Evolutionary conservation across 345 rosid species (phyloP).

Genomic region (Rubroshorea leprosula): DNA sequence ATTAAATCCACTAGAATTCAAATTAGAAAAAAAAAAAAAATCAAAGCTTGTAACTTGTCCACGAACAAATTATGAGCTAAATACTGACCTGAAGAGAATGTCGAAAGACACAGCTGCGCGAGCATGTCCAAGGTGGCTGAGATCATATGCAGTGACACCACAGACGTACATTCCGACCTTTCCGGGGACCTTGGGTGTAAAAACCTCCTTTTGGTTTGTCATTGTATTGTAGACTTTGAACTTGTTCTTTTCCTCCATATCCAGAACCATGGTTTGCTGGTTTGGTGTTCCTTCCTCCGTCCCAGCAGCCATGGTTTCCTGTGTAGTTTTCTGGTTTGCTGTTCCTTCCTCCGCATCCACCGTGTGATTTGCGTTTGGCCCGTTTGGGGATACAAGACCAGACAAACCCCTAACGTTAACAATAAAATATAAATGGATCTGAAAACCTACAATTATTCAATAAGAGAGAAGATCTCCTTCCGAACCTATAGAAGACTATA

Average conservation of each 20-base stretch:
- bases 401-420: too few species aligned
- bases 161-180: slow-evolving; percentile 83
- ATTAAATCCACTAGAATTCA: neutral
- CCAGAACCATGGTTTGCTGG: slow-evolving; percentile 7
- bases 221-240: slow-evolving; percentile 46
- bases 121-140: slow-evolving; percentile 89
- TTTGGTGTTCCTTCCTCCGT: slow-evolving; percentile 4
- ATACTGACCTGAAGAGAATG: slow-evolving; percentile 57
- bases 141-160: slow-evolving; percentile 81
- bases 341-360: too few species aligned
- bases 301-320: too few species aligned
- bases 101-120: slow-evolving; percentile 86
- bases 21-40: neutral
- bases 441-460: too few species aligned
- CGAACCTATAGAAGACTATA: too few species aligned
- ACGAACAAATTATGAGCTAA: neutral
- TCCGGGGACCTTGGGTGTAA: slow-evolving; percentile 44
- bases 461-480: too few species aligned
- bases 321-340: too few species aligned
- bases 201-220: slow-evolving; percentile 44
- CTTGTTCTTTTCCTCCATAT: slow-evolving; percentile 7
- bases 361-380: too few species aligned
- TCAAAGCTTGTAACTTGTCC: neutral
- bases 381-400: too few species aligned
- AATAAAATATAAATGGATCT: too few species aligned